These are phyloP conservation scores for Calonectria hongkongensis DNA, from an alignment of 2,329 filamentous ascomycete genomes.

Conservation along the genomic window DNA sequence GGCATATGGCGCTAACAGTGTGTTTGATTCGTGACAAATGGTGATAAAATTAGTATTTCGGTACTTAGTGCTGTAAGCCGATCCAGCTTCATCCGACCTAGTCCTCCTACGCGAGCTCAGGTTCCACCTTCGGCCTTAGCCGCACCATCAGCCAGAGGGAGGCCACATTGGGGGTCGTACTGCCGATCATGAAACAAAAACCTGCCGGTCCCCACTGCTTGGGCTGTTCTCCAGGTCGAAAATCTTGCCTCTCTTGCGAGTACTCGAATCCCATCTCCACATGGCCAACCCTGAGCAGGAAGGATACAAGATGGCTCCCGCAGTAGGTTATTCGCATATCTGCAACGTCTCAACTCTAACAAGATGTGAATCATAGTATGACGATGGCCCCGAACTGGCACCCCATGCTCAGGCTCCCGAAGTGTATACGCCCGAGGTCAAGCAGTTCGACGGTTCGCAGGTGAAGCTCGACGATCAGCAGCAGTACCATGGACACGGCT, in stretches of 20 bases:
- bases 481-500: not conserved
- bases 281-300: too few relatives aligned
- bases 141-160: not conserved
- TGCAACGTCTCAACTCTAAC: not conserved
- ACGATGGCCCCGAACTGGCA: constrained; percentile 5
- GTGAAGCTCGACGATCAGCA: not conserved
- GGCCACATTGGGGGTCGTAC: not conserved
- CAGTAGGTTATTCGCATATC: not conserved
- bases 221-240: too few relatives aligned
- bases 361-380: not conserved
- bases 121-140: constrained; percentile 7
- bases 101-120: not conserved
- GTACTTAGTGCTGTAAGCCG: not conserved
- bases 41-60: constrained; percentile 3
- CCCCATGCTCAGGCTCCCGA: constrained; percentile 1
- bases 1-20: not conserved
- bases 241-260: too few relatives aligned
- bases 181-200: too few relatives aligned
- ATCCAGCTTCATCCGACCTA: constrained; percentile 5
- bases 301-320: not conserved
- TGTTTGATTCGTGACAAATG: constrained; percentile 1
- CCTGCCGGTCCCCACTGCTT: too few relatives aligned
- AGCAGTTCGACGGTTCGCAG: not conserved
- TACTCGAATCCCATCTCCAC: too few relatives aligned
- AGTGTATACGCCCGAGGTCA: not conserved